Percentiles rank a stretch among this genome's conserved stretches.
Conservation (phyloP, 1,284 basidiomycete species). For the Malassezia obtusa region DNA sequence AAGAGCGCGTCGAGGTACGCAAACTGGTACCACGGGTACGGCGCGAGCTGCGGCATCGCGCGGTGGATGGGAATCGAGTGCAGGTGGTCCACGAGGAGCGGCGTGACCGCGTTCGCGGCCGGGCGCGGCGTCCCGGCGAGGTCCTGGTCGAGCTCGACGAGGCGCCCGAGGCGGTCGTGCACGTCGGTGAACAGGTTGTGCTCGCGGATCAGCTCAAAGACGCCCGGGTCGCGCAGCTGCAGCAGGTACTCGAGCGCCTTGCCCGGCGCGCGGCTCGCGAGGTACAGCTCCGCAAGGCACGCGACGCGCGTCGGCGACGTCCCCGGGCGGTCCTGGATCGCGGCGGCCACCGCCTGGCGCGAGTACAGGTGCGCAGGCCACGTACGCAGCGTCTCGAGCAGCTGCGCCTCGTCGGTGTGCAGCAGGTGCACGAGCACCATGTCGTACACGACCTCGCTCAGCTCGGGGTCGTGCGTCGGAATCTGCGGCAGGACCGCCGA, state of each 20-base stretch:
- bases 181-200: slow-evolving; percentile 91
- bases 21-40: slow-evolving; percentile 72
- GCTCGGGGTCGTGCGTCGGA: slow-evolving; percentile 68
- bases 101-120: slow-evolving; percentile 61
- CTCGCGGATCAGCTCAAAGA: slow-evolving; percentile 88
- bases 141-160: slow-evolving; percentile 91
- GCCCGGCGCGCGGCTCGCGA: slow-evolving; percentile 76
- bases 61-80: slow-evolving; percentile 84
- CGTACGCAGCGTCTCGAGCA: slow-evolving; percentile 67
- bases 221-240: slow-evolving; percentile 71
- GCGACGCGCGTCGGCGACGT: slow-evolving; percentile 65
- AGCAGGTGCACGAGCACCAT: slow-evolving; percentile 86
- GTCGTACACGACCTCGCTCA: slow-evolving; percentile 80
- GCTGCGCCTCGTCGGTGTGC: slow-evolving; percentile 63
- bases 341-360: slow-evolving; percentile 71
- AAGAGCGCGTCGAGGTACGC: slow-evolving; percentile 85
- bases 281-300: slow-evolving; percentile 82
- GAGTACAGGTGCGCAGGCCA: slow-evolving; percentile 92
- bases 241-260: slow-evolving; percentile 86
- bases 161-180: slow-evolving; percentile 77
- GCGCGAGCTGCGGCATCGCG: slow-evolving; percentile 76
- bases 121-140: slow-evolving; percentile 51
- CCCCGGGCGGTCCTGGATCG: slow-evolving; percentile 69
- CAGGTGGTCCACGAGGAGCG: slow-evolving; percentile 81
- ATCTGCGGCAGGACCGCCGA: slow-evolving; percentile 80